phyloP scores from a whole-genome alignment of 257 asterid genomes.

The Galeopsis tetrahit region DNA sequence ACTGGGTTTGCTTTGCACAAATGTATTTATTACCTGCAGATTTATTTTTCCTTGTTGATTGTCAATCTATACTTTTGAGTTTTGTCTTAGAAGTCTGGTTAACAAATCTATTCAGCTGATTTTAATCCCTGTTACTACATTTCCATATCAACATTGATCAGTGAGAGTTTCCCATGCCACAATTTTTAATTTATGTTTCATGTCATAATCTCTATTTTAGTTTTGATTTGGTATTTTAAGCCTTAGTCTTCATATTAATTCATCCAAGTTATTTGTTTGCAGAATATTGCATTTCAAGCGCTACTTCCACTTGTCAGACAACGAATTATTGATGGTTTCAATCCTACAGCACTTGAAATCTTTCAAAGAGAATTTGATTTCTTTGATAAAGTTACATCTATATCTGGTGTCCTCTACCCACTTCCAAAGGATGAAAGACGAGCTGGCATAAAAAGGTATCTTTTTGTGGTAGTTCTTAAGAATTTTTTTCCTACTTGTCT shows the following conservation, averaged over 20 bases:
- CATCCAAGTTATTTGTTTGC: conserved; percentile 38
- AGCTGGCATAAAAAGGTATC: conserved; percentile 92
- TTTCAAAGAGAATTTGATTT: conserved; percentile 92
- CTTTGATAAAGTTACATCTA: conserved; percentile 98
- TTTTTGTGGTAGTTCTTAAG: conserved; percentile 26
- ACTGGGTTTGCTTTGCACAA: neutral
- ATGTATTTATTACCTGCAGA: conserved; percentile 11
- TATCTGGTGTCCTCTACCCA: conserved; percentile 93
- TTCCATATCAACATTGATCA: conserved; percentile 19
- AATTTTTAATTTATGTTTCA: conserved; percentile 4
- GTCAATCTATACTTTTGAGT: conserved; percentile 11
- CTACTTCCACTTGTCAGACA: conserved; percentile 84
- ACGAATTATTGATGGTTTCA: conserved; percentile 83
- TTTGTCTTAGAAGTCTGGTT: neutral
- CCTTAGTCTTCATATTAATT: conserved; percentile 19
- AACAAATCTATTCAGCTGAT: conserved; percentile 15
- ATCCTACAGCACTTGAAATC: conserved; percentile 69
- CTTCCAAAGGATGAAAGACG: conserved; percentile 95
- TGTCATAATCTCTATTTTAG: conserved; percentile 19
- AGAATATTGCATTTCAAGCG: conserved; percentile 75
- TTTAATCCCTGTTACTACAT: conserved; percentile 13
- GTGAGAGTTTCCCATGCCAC: conserved; percentile 23
- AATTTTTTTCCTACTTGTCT: conserved; percentile 28
- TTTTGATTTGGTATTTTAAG: conserved; percentile 9
- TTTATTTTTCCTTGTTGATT: conserved; percentile 19